Evolutionary conservation across 345 rosid genomes (phyloP).

Genomic region (Raphanus raphanistrum): DNA sequence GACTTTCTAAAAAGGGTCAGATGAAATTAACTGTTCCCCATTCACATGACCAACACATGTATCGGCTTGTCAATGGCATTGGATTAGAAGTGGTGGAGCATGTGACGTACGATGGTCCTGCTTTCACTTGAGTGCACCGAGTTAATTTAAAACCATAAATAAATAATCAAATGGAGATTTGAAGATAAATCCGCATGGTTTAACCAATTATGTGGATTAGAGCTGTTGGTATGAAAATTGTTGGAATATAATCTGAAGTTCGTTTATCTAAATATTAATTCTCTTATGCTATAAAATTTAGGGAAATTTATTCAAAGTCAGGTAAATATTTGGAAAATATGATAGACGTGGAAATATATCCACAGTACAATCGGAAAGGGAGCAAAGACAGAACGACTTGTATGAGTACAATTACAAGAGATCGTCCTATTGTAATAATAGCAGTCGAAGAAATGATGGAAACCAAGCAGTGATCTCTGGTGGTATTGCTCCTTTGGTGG

Average conservation of each 20-base stretch:
- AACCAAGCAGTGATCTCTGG: not conserved
- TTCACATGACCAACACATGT: conserved; percentile 32
- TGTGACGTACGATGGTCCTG: conserved; percentile 27
- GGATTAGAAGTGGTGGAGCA: conserved; percentile 19
- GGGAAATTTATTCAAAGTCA: not conserved
- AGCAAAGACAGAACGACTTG: not conserved
- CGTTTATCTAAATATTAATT: not conserved
- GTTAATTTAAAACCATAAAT: not conserved
- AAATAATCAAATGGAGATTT: not conserved
- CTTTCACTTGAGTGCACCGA: conserved; percentile 1
- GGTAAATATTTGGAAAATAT: not conserved
- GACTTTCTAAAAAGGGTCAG: conserved; percentile 23
- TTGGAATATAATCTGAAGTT: not conserved
- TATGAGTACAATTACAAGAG: not conserved
- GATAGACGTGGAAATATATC: not conserved
- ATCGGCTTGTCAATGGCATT: conserved; percentile 19
- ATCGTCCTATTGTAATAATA: not conserved
- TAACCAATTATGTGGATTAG: not conserved
- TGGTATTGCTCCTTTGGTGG: not conserved
- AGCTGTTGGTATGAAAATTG: not conserved
- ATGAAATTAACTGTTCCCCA: conserved; percentile 18
- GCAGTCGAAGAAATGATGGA: not conserved
- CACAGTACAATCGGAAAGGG: not conserved
- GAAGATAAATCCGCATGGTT: not conserved
- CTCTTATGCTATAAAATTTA: not conserved